These are phyloP conservation scores for Hanseniaspora hatyaiensis DNA, from an alignment of 805 yeast species.

Conservation along the genomic window DNA sequence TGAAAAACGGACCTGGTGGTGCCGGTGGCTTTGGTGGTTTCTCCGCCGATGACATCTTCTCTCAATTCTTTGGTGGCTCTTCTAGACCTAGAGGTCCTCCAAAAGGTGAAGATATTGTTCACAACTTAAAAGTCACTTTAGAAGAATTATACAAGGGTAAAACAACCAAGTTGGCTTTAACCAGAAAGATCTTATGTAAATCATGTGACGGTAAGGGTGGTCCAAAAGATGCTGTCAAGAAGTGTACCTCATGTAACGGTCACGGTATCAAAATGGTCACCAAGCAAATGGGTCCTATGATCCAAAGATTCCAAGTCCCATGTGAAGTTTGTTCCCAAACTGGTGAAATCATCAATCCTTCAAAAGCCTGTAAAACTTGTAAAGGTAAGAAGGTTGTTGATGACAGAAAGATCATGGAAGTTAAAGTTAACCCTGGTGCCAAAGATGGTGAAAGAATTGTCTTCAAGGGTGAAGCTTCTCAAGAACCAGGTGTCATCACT, in stretches of 20 bases:
- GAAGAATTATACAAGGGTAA: slow-evolving; percentile 93
- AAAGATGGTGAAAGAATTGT: slow-evolving; percentile 81
- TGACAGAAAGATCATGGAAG: slow-evolving; percentile 89
- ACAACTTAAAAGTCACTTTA: slow-evolving; percentile 68
- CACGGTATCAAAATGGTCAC: slow-evolving; percentile 83
- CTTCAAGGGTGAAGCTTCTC: slow-evolving; percentile 94
- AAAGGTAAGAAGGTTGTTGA: slow-evolving; percentile 74
- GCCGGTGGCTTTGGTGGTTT: slow-evolving; percentile 46
- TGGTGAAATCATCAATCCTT: slow-evolving; percentile 77
- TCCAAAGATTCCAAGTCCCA: slow-evolving; percentile 90
- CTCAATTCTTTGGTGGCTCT: slow-evolving; percentile 60
- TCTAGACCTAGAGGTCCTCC: slow-evolving; percentile 72
- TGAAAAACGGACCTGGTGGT: slow-evolving; percentile 64
- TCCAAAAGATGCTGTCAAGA: slow-evolving; percentile 76
- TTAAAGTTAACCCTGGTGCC: slow-evolving; percentile 95
- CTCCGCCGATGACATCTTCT: slow-evolving; percentile 32
- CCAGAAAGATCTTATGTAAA: slow-evolving; percentile 81
- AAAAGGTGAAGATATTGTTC: slow-evolving; percentile 84
- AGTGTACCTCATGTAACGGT: slow-evolving; percentile 82
- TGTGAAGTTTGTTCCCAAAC: slow-evolving; percentile 89
- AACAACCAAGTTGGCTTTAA: slow-evolving; percentile 83
- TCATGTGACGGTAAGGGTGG: slow-evolving; percentile 94
- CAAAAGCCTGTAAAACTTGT: slow-evolving; percentile 81
- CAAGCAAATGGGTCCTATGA: slow-evolving; percentile 98
- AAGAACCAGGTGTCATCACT: slow-evolving; percentile 85